Conservation (phyloP, 208 protist genomes). For the Acanthamoeba castellanii region DNA sequence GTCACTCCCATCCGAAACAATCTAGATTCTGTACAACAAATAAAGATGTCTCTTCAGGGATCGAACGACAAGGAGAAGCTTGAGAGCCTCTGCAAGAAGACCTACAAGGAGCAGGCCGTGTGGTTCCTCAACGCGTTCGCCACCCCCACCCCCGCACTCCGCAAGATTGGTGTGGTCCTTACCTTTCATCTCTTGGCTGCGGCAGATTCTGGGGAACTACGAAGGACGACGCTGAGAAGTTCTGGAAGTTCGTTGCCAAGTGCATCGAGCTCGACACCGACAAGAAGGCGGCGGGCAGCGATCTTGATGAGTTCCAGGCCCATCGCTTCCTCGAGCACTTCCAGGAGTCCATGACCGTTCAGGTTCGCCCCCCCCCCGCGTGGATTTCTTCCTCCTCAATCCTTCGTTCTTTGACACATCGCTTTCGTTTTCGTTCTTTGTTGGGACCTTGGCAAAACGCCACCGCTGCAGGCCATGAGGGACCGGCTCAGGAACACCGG, state of each 20-base stretch:
- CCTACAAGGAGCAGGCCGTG: slow-evolving; percentile 67
- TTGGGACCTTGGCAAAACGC: not conserved
- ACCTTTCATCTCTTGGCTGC: not conserved
- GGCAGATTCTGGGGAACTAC: slow-evolving; percentile 14
- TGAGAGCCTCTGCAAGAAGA: slow-evolving; percentile 40
- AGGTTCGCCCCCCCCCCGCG: not conserved
- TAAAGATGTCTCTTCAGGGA: not conserved
- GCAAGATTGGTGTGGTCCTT: too few species aligned
- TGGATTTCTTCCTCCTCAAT: too few species aligned
- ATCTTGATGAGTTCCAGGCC: slow-evolving; percentile 65
- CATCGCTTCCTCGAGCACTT: slow-evolving; percentile 67
- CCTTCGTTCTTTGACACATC: too few species aligned
- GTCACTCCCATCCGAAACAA: too few species aligned
- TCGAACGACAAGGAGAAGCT: slow-evolving; percentile 61
- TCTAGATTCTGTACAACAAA: not conserved
- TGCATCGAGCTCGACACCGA: slow-evolving; percentile 7
- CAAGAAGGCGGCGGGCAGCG: slow-evolving; percentile 64
- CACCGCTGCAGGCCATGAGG: not conserved
- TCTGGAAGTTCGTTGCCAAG: slow-evolving; percentile 63
- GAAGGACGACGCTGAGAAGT: slow-evolving; percentile 61
- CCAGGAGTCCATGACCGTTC: slow-evolving; percentile 52
- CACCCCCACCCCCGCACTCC: not conserved
- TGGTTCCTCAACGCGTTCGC: slow-evolving; percentile 66
- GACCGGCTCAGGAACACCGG: slow-evolving; percentile 44
- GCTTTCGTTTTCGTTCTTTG: not conserved